phyloP scores from a whole-genome alignment of 192 early-diverging fungal genomes.

The Mortierella hygrophila region DNA sequence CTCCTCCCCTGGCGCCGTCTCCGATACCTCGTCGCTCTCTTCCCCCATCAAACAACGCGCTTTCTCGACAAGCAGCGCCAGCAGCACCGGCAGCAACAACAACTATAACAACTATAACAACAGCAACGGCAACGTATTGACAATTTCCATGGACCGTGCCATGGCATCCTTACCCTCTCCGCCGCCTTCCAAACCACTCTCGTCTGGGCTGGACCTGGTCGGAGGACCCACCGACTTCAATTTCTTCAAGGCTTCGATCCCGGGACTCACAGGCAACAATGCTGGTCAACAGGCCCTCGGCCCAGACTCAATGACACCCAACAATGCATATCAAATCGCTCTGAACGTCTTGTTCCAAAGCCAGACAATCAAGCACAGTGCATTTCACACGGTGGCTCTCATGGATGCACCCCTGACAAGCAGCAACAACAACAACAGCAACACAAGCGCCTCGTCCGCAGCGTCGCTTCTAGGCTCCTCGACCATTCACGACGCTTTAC shows the following conservation, averaged over 20 bases:
- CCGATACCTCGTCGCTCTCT: slow-evolving; percentile 21
- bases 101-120: not conserved
- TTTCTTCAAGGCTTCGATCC: slow-evolving; percentile 29
- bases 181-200: slow-evolving; percentile 10
- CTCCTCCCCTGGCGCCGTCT: slow-evolving; percentile 26
- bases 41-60: not conserved
- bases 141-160: slow-evolving; percentile 16
- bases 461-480: slow-evolving; percentile 12
- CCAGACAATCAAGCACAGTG: slow-evolving; percentile 9
- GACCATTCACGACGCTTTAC: slow-evolving; percentile 13
- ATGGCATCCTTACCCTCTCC: slow-evolving; percentile 37
- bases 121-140: not conserved
- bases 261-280: slow-evolving; percentile 15
- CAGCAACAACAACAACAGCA: not conserved
- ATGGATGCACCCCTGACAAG: slow-evolving; percentile 7
- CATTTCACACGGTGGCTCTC: slow-evolving; percentile 30
- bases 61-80: not conserved
- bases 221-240: slow-evolving; percentile 36
- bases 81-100: not conserved
- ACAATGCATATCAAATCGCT: slow-evolving; percentile 49
- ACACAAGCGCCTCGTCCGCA: not conserved
- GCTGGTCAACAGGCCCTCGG: not conserved
- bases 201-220: slow-evolving; percentile 42
- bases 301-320: slow-evolving; percentile 5
- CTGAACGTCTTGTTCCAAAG: slow-evolving; percentile 32